These are phyloP conservation scores for Quercus variabilis DNA, from an alignment of 306 rosid species.

Conservation along the genomic window DNA sequence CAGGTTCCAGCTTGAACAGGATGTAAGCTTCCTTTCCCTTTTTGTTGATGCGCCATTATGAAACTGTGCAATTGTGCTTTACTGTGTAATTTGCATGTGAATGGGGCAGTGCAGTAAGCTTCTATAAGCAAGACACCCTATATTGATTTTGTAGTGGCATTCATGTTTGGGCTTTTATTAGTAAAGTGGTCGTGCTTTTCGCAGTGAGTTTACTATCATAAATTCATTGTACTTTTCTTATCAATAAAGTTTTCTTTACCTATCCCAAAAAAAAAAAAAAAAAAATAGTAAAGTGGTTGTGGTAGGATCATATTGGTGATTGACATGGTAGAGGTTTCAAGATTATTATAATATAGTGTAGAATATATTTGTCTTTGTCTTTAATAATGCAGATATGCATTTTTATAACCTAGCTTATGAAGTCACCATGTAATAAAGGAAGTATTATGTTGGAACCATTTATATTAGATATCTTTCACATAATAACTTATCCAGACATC, in stretches of 20 bases:
- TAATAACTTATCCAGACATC: no score
- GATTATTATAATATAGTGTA: neutral
- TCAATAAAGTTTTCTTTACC: no score
- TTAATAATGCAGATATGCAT: neutral
- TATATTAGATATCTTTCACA: neutral
- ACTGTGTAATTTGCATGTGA: no score
- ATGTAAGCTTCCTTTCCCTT: conserved; percentile 44
- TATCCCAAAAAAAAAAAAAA: no score
- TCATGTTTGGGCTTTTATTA: neutral
- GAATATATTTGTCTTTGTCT: neutral
- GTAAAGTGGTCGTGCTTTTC: neutral
- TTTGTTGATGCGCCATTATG: no score
- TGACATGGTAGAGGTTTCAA: neutral
- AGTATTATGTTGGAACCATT: neutral
- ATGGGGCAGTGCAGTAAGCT: no score
- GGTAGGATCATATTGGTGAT: neutral
- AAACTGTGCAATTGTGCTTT: no score
- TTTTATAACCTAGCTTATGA: neutral
- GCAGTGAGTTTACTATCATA: no score
- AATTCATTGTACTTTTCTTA: no score
- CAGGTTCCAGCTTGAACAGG: conserved; percentile 68
- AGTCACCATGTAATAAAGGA: neutral
- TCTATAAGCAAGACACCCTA: neutral
- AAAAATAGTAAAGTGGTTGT: neutral
- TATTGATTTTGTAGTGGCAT: neutral